phyloP scores from a whole-genome alignment of 352 stramenopile genomes.

The Globisporangium cystogenes region DNA sequence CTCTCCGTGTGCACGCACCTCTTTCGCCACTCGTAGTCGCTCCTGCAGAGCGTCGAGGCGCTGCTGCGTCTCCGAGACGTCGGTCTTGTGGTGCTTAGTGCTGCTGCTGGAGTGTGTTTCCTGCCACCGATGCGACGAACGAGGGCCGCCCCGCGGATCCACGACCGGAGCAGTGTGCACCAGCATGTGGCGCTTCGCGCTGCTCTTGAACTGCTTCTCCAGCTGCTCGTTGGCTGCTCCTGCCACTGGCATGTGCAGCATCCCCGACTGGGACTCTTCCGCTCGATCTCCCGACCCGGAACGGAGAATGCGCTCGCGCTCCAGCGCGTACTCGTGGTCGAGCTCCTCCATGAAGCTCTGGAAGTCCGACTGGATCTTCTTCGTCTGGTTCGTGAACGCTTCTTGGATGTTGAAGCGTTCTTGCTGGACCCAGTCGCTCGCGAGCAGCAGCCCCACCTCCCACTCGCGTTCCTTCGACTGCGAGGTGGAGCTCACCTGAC shows the following conservation, averaged over 20 bases:
- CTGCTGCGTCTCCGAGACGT: conserved; percentile 15
- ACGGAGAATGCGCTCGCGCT: conserved; percentile 30
- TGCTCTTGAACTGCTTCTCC: conserved; percentile 28
- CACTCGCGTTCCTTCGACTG: conserved; percentile 4
- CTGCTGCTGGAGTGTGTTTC: conserved; percentile 4
- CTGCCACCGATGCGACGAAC: background rate
- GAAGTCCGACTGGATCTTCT: conserved; percentile 46
- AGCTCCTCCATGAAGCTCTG: conserved; percentile 35
- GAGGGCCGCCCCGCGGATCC: conserved; percentile 1
- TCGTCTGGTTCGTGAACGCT: conserved; percentile 55
- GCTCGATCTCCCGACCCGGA: background rate
- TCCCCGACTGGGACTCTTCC: background rate
- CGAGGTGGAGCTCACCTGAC: background rate
- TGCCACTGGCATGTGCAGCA: background rate
- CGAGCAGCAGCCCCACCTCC: conserved; percentile 20
- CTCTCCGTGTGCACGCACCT: no score
- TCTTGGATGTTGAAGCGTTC: conserved; percentile 70
- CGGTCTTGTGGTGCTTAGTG: conserved; percentile 10
- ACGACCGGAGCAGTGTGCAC: conserved; percentile 24
- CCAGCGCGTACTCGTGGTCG: conserved; percentile 23
- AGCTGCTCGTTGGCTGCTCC: conserved; percentile 1
- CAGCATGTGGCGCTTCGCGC: conserved; percentile 26
- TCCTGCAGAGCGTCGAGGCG: conserved; percentile 23
- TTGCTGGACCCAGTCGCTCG: conserved; percentile 48
- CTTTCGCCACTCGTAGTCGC: conserved; percentile 14